A percentile compares a stretch with the other conserved stretches of the same genome.
These are phyloP conservation scores for Tetratostichococcus sp. DNA, from an alignment of 139 green algal genomes.

Conservation along the genomic window DNA sequence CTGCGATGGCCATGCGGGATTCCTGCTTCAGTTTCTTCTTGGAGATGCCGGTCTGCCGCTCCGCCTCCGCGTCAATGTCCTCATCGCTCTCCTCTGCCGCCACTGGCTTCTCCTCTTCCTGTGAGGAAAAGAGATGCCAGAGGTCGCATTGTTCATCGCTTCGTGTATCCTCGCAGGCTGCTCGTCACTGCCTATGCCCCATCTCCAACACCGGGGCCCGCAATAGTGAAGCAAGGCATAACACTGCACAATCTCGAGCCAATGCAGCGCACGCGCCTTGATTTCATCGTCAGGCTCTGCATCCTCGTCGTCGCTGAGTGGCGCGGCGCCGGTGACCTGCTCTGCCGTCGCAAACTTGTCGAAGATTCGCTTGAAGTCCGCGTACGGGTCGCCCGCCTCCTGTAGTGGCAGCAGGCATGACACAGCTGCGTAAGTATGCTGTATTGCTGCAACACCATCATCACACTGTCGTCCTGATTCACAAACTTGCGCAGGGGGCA, in stretches of 20 bases:
- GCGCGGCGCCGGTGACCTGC: constrained; percentile 34
- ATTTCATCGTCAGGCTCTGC: constrained; percentile 4
- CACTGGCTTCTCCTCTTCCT: not conserved
- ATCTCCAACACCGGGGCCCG: no score
- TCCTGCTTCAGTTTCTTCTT: constrained; percentile 81
- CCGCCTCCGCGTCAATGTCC: constrained; percentile 39
- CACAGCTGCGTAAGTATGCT: no score
- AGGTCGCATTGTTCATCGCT: no score
- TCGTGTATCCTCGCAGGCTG: no score
- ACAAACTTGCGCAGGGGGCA: no score
- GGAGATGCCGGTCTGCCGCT: constrained; percentile 52
- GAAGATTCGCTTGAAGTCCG: constrained; percentile 66
- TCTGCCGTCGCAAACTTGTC: constrained; percentile 63
- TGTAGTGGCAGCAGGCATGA: not conserved
- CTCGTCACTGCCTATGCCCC: no score
- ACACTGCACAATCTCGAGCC: no score
- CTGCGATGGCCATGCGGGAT: constrained; percentile 73
- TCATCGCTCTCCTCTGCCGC: constrained; percentile 8
- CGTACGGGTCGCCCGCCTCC: constrained; percentile 7
- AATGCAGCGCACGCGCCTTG: constrained; percentile 5
- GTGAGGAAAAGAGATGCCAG: no score
- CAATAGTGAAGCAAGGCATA: no score
- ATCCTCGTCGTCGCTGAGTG: constrained; percentile 9
- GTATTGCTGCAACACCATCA: no score
- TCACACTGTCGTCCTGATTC: no score